These are phyloP conservation scores for Russula sp. DNA, from an alignment of 768 basidiomycete genomes.

Conservation along the genomic window DNA sequence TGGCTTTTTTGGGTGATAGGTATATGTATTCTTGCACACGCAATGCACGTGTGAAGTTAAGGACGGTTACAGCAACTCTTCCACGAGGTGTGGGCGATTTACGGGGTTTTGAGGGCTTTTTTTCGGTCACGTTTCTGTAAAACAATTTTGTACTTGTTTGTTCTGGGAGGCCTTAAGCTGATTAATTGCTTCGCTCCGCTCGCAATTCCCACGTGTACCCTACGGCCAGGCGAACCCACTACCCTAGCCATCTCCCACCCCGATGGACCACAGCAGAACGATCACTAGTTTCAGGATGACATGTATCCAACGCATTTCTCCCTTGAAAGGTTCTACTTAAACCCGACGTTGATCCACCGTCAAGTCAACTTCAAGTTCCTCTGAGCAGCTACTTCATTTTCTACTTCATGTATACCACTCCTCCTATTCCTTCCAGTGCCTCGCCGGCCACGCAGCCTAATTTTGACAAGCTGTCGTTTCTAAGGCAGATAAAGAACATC, in stretches of 20 bases:
- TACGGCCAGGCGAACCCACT: too few species aligned
- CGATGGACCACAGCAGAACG: not conserved
- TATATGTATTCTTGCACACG: too few species aligned
- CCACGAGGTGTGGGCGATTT: too few species aligned
- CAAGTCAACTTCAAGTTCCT: not conserved
- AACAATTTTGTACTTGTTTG: too few species aligned
- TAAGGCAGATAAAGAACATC: conserved; percentile 4
- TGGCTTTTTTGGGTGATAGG: too few species aligned
- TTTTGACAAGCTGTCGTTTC: not conserved
- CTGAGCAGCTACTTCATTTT: not conserved
- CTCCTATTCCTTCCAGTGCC: not conserved
- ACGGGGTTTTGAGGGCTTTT: too few species aligned
- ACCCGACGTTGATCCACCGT: not conserved
- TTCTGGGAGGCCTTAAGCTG: too few species aligned
- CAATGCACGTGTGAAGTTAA: too few species aligned
- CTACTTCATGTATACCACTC: not conserved
- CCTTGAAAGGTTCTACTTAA: not conserved
- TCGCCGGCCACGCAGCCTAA: not conserved
- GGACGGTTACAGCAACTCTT: too few species aligned
- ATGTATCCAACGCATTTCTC: not conserved
- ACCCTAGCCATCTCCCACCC: not conserved
- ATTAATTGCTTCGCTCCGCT: too few species aligned
- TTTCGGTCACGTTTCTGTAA: too few species aligned
- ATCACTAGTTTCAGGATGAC: not conserved
- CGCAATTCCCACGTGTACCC: too few species aligned